phyloP scores from a whole-genome alignment of 192 early-diverging fungal species.

The Coemansia guatemalensis region DNA sequence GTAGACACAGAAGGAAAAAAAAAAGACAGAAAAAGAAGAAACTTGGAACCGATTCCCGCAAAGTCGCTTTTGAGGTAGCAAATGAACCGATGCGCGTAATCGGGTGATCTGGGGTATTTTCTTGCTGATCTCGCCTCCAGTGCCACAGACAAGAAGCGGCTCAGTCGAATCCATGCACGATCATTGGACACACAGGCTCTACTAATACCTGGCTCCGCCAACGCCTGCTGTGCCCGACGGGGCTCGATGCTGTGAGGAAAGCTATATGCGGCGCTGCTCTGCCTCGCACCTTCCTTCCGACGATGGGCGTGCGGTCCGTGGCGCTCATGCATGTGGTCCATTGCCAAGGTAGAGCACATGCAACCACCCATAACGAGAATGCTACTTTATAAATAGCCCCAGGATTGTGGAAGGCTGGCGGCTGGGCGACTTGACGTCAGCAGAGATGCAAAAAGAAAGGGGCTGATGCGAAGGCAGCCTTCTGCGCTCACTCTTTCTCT shows the following conservation, averaged over 20 bases:
- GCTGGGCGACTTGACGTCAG: neutral
- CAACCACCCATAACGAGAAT: neutral
- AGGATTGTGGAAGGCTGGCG: neutral
- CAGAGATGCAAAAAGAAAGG: neutral
- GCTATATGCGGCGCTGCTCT: neutral
- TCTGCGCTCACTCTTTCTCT: conserved; percentile 3
- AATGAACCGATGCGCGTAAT: neutral
- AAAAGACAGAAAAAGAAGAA: conserved; percentile 9
- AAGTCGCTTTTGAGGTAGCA: neutral
- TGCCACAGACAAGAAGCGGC: no score
- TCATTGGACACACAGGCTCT: neutral
- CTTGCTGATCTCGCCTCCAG: no score
- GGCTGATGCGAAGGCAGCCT: neutral
- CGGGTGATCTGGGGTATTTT: neutral
- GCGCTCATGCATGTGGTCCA: neutral
- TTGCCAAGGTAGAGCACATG: neutral
- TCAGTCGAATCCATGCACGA: neutral
- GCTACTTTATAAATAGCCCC: neutral
- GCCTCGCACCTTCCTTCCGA: neutral
- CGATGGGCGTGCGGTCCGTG: neutral
- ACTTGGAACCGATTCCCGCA: neutral
- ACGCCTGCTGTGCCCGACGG: neutral
- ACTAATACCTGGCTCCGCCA: neutral
- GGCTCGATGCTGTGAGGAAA: neutral
- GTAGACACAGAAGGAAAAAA: conserved; percentile 10